Percentiles rank a stretch among this genome's conserved stretches.
Conservation (phyloP, 2,329 filamentous ascomycete genomes). For the Talaromyces sp. region DNA sequence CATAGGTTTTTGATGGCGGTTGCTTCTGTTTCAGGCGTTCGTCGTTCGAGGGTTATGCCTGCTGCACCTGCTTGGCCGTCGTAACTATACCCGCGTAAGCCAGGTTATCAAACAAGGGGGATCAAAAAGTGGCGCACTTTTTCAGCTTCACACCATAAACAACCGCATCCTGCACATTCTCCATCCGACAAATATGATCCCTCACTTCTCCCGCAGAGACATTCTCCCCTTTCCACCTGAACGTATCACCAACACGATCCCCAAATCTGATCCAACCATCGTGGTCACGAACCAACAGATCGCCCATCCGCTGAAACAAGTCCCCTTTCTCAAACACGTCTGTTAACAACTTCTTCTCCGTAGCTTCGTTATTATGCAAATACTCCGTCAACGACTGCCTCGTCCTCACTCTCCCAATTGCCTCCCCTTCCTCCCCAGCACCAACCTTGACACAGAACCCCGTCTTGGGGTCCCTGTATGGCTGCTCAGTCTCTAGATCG, state of each 20-base stretch:
- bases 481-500: conserved; percentile 43
- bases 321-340: conserved; percentile 50
- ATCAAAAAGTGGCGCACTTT: conserved; percentile 30
- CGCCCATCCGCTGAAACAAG: conserved; percentile 47
- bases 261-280: conserved; percentile 49
- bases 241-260: conserved; percentile 56
- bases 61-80: conserved; percentile 52
- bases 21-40: conserved; percentile 29
- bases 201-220: conserved; percentile 48
- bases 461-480: conserved; percentile 45
- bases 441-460: conserved; percentile 43
- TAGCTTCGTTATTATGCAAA: conserved; percentile 42
- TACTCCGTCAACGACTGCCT: conserved; percentile 45
- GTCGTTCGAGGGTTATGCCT: conserved; percentile 44
- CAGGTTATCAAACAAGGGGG: background rate
- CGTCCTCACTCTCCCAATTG: conserved; percentile 45
- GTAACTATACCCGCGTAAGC: too few species aligned
- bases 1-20: conserved; percentile 43
- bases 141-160: conserved; percentile 47
- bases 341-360: conserved; percentile 45
- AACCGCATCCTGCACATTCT: conserved; percentile 44
- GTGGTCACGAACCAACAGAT: conserved; percentile 44
- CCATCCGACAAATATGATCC: conserved; percentile 45
- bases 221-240: conserved; percentile 63
- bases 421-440: conserved; percentile 46